Conservation (phyloP, 495 filamentous ascomycete genomes). For the Podospora australis region DNA sequence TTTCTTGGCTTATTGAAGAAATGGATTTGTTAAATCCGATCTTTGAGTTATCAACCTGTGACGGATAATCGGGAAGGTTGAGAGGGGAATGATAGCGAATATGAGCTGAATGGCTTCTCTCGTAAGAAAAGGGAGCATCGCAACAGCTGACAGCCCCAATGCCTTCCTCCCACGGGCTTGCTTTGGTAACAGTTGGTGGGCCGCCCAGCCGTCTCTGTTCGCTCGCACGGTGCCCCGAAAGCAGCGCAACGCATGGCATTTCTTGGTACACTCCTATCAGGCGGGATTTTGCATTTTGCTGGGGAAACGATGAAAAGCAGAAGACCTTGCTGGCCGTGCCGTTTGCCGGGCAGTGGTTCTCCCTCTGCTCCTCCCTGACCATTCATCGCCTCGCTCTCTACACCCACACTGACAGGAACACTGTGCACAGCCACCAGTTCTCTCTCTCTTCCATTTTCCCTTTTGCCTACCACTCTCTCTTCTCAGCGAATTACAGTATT, state of each 20-base stretch:
- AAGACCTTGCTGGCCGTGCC: too few relatives aligned
- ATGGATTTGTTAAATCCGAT: too few relatives aligned
- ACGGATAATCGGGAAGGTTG: too few relatives aligned
- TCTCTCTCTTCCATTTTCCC: not conserved
- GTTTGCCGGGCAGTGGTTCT: not conserved
- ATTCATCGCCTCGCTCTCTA: conserved; percentile 6
- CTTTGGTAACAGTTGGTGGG: not conserved
- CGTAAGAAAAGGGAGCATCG: not conserved
- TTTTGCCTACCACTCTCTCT: not conserved
- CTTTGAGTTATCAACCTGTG: too few relatives aligned
- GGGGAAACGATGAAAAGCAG: not conserved
- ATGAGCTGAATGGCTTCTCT: not conserved
- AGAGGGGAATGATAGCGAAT: too few relatives aligned
- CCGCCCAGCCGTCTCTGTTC: too few relatives aligned
- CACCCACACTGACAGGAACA: conserved; percentile 12
- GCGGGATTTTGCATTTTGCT: too few relatives aligned
- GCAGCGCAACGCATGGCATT: not conserved
- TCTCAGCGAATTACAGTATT: not conserved
- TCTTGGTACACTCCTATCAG: too few relatives aligned
- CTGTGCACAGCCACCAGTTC: conserved; percentile 13
- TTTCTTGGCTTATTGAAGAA: too few relatives aligned
- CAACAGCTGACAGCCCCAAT: not conserved
- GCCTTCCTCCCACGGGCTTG: not conserved
- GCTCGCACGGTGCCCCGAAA: conserved; percentile 2
- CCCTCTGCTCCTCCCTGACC: not conserved